These are phyloP conservation scores for Aspergillus quadrilineatus DNA, from an alignment of 2,329 filamentous ascomycete genomes.

Conservation along the genomic window DNA sequence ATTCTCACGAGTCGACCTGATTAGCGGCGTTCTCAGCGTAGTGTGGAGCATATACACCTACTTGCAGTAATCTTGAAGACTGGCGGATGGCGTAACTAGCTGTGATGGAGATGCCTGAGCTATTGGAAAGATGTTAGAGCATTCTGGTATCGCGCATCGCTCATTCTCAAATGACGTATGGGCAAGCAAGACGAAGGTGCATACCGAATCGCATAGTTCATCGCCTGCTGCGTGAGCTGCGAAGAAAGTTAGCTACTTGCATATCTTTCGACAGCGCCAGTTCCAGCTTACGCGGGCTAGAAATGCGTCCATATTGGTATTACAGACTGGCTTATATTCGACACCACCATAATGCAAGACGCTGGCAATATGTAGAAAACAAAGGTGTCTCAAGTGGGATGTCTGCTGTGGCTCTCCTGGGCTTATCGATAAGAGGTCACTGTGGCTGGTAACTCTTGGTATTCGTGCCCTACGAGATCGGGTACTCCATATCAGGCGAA, in stretches of 20 bases:
- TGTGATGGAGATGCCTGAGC: slow-evolving; percentile 79
- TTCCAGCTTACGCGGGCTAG: slow-evolving; percentile 54
- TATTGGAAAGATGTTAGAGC: slow-evolving; percentile 24
- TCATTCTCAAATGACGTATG: slow-evolving; percentile 15
- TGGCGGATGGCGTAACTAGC: slow-evolving; percentile 82
- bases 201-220: slow-evolving; percentile 83
- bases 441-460: slow-evolving; percentile 9
- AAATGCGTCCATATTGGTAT: slow-evolving; percentile 67
- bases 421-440: slow-evolving; percentile 28
- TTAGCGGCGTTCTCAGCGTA: background rate
- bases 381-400: slow-evolving; percentile 10
- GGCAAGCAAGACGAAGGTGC: background rate
- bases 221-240: slow-evolving; percentile 71
- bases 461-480: background rate
- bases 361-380: background rate
- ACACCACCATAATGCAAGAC: background rate
- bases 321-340: background rate
- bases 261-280: slow-evolving; percentile 16
- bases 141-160: background rate
- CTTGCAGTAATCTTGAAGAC: slow-evolving; percentile 72
- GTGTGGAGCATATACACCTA: slow-evolving; percentile 25
- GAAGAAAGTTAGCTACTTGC: slow-evolving; percentile 16
- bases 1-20: slow-evolving; percentile 44
- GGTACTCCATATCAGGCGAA: background rate
- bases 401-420: slow-evolving; percentile 13